Evolutionary conservation across 495 filamentous ascomycete genomes (phyloP), one percentile per base, ranked within the genome.

Genomic region (Hypoxylon perforatum): DNA sequence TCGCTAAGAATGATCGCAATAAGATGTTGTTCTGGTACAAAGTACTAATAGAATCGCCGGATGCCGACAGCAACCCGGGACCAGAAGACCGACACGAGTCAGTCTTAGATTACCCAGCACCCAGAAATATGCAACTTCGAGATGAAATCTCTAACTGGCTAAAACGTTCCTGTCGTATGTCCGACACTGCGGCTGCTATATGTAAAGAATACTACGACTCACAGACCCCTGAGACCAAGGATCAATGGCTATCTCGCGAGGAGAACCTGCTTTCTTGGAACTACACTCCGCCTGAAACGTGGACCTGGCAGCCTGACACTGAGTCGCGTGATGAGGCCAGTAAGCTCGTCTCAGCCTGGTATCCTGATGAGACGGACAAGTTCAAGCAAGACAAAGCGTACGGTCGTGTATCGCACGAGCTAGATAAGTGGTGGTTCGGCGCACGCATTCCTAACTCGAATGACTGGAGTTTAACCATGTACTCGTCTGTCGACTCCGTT

Each of bases 1-100:
- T 93, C 23, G 91, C 92, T 78, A 90, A 92, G 66, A 96, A 97
- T 57, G 93, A 97, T 75, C 85, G 91, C 28, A 90, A 92, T 53
- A 97, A 97, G 79, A 90, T 96, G 81, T 83, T 91, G 2, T 89
- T 97, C 23, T 97, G 93, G 93, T 82, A 92, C 39, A 90, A 92
- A 36, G 80, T 85, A 70, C 81, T 97, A 1, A 82, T 81, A 33
- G 85, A 82, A 18, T 71, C 65, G 15, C 75, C 73, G 5, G 68
- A 71, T 15, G 72, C 71, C 11, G 62, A 86, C 77, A 73, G 65
- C 4, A 76, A 76, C n/a, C 81, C 80, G 39, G 76, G 77, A 11
- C 73, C 77, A 1, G 81, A 81, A 23, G 63, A 78, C 39, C 66
- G 70, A 5, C 70, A 72, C 14, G 72, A 75, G 21, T 63, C 65